Percentiles rank a stretch among this genome's conserved stretches.
Conservation (phyloP, 208 protist species). For the Trypanosoma vivax region DNA sequence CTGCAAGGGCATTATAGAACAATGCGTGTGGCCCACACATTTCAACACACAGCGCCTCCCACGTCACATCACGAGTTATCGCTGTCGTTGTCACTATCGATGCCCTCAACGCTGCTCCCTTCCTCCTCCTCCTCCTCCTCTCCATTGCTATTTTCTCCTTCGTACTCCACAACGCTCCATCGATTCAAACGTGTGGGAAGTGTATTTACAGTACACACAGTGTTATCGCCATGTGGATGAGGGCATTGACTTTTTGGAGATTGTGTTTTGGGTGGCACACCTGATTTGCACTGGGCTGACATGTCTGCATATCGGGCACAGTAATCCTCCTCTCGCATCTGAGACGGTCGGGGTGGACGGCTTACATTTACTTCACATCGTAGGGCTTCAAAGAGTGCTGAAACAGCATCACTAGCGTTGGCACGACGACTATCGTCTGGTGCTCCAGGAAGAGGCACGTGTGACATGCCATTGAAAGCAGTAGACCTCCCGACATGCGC, state of each 20-base stretch:
- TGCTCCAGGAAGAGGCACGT: background rate
- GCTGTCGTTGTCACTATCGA: constrained; percentile 13
- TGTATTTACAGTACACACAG: constrained; percentile 18
- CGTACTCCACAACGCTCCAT: constrained; percentile 81
- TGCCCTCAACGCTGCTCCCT: too few relatives aligned
- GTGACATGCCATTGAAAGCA: background rate
- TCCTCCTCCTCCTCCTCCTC: constrained; percentile 11
- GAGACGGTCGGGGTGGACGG: constrained; percentile 29
- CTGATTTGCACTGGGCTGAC: background rate
- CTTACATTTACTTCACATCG: constrained; percentile 13
- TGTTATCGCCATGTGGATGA: background rate
- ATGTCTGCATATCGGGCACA: constrained; percentile 7
- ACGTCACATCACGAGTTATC: constrained; percentile 2
- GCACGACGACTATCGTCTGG: background rate
- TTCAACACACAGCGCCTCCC: too few relatives aligned
- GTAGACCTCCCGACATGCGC: background rate
- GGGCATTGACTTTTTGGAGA: background rate
- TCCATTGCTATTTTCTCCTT: constrained; percentile 26
- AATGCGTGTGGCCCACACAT: too few relatives aligned
- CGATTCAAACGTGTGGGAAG: constrained; percentile 27
- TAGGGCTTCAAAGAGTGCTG: constrained; percentile 12
- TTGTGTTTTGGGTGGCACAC: background rate
- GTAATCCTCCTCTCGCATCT: constrained; percentile 33
- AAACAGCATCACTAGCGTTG: background rate
- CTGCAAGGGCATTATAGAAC: too few relatives aligned